Evolutionary conservation across 768 basidiomycete species (phyloP).

Genomic region (Amanita muscaria): DNA sequence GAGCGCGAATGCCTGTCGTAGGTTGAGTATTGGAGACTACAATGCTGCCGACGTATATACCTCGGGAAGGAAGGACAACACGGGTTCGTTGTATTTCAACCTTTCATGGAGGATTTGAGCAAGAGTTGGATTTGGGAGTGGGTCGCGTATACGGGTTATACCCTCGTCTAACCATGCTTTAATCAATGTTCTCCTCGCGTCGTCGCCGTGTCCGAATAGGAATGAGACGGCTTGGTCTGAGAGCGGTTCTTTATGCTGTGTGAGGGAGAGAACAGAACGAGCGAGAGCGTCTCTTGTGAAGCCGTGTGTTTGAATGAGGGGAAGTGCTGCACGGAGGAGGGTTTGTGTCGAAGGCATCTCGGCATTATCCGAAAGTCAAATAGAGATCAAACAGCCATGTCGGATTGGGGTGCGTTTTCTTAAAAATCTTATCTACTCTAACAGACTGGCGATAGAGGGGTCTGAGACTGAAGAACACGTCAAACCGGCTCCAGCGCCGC

Average conservation of each 20-base stretch:
- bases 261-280: constrained; percentile 50
- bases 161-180: constrained; percentile 72
- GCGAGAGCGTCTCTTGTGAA: constrained; percentile 69
- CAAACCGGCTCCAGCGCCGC: constrained; percentile 14
- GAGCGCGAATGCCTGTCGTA: constrained; percentile 59
- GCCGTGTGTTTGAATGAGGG: constrained; percentile 61
- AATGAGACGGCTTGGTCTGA: constrained; percentile 63
- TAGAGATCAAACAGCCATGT: no score
- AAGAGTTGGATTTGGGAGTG: constrained; percentile 20
- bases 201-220: constrained; percentile 63
- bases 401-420: no score
- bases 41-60: constrained; percentile 28
- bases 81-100: constrained; percentile 59
- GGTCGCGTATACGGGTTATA: constrained; percentile 36
- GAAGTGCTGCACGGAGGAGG: constrained; percentile 53
- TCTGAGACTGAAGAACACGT: constrained; percentile 30
- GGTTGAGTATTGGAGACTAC: neutral
- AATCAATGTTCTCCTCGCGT: constrained; percentile 55
- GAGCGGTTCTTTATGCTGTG: constrained; percentile 48
- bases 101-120: constrained; percentile 39
- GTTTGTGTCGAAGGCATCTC: no score
- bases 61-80: constrained; percentile 57
- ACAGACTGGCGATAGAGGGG: no score
- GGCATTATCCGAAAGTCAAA: no score
- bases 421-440: no score